phyloP scores from a whole-genome alignment of 164 flowering plant species.

The Vitis cinerea region DNA sequence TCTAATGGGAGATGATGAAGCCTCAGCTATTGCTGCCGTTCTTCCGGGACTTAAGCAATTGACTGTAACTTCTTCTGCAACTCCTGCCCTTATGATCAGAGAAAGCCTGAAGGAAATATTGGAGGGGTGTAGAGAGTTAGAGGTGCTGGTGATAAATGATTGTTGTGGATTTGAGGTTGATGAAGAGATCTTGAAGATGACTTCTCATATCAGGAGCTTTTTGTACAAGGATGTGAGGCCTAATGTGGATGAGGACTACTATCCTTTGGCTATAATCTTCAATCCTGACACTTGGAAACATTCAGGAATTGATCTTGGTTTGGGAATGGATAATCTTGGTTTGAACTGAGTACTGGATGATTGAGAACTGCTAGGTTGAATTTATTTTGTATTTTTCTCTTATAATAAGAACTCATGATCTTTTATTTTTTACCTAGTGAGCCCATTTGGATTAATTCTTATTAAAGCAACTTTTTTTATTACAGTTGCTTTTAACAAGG shows the following conservation, averaged over 20 bases:
- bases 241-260: neutral
- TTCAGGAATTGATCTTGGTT: no score
- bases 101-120: neutral
- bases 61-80: neutral
- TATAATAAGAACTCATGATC: no score
- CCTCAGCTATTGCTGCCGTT: neutral
- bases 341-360: no score
- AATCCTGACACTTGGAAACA: no score
- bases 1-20: neutral
- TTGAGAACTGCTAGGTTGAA: no score
- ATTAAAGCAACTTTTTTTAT: no score
- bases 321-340: no score
- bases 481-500: no score
- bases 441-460: no score
- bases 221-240: neutral
- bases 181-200: neutral
- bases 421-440: no score
- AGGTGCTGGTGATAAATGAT: neutral
- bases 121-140: slow-evolving; percentile 1
- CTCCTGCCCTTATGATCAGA: neutral
- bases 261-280: no score
- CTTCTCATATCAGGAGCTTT: neutral
- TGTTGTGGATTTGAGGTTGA: slow-evolving; percentile 1
- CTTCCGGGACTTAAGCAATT: neutral
- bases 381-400: no score